Percentiles rank a stretch among this genome's conserved stretches.
Conservation (phyloP, 2,329 filamentous ascomycete species). For the Trichoderma breve region DNA sequence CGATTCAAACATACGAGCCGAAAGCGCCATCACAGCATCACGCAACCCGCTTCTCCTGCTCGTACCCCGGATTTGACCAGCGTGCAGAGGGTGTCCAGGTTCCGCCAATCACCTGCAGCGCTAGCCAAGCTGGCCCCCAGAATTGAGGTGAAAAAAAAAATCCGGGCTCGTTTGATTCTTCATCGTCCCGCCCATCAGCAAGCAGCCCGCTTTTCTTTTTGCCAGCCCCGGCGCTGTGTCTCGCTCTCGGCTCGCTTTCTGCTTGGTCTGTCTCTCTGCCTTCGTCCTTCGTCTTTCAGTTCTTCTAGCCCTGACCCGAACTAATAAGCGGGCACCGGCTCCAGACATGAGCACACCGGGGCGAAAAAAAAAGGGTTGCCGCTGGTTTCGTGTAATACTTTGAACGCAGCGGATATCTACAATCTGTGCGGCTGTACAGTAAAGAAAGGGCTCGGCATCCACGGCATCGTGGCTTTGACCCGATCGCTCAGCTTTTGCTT, state of each 20-base stretch:
- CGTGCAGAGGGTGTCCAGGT: neutral
- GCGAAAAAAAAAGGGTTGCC: neutral
- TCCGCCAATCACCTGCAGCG: slow-evolving; percentile 5
- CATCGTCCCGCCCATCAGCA: neutral
- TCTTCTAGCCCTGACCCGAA: neutral
- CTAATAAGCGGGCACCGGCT: neutral
- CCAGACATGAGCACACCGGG: neutral
- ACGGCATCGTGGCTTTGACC: neutral
- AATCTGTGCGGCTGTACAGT: neutral
- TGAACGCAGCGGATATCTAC: neutral
- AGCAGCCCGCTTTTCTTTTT: neutral
- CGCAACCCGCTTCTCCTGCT: neutral
- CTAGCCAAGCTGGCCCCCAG: neutral
- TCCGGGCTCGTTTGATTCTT: neutral
- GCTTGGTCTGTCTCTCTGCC: neutral
- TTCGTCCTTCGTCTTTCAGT: neutral
- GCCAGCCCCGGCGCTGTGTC: neutral
- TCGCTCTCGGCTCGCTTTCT: neutral
- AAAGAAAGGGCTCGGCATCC: neutral
- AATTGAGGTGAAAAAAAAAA: neutral
- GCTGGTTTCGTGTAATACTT: neutral
- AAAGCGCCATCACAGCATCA: neutral
- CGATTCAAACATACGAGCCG: neutral
- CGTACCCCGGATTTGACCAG: slow-evolving; percentile 8
- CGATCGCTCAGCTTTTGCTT: neutral